Conservation (phyloP, 768 basidiomycete genomes). For the Ramaria rubella region DNA sequence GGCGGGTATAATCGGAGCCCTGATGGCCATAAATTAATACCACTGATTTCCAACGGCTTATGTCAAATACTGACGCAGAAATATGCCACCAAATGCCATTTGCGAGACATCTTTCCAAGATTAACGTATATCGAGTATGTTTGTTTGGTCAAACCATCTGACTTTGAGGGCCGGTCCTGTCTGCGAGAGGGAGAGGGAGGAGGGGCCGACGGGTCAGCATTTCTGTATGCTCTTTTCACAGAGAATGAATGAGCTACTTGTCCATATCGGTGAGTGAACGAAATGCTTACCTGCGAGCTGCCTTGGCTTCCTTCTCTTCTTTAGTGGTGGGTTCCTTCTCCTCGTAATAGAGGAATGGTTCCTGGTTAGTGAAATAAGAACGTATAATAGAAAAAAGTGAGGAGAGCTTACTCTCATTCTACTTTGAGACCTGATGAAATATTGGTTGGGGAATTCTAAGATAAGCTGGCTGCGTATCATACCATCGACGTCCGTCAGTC, state of each 20-base stretch:
- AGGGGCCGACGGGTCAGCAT: constrained; percentile 53
- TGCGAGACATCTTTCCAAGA: constrained; percentile 49
- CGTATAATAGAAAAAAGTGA: neutral
- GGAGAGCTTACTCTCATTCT: constrained; percentile 50
- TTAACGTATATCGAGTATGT: constrained; percentile 75
- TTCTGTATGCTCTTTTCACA: constrained; percentile 43
- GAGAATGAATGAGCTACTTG: neutral
- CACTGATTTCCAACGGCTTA: neutral
- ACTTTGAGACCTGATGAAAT: constrained; percentile 65
- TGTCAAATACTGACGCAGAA: constrained; percentile 51
- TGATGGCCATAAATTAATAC: constrained; percentile 21
- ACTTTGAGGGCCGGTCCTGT: constrained; percentile 72
- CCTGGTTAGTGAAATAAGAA: constrained; percentile 17
- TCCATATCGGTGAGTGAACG: neutral
- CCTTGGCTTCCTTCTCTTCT: constrained; percentile 73
- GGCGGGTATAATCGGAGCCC: constrained; percentile 61
- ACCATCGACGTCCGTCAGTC: constrained; percentile 82
- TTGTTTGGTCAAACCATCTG: constrained; percentile 79
- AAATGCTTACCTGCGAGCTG: constrained; percentile 54
- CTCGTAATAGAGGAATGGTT: constrained; percentile 75
- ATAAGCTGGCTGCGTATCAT: constrained; percentile 12
- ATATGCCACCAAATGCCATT: constrained; percentile 84
- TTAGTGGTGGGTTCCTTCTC: constrained; percentile 77
- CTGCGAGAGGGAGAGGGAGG: constrained; percentile 49
- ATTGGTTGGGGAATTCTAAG: neutral